Evolutionary conservation across 805 yeast genomes (phyloP).

Genomic region (Wickerhamiella shivajii): DNA sequence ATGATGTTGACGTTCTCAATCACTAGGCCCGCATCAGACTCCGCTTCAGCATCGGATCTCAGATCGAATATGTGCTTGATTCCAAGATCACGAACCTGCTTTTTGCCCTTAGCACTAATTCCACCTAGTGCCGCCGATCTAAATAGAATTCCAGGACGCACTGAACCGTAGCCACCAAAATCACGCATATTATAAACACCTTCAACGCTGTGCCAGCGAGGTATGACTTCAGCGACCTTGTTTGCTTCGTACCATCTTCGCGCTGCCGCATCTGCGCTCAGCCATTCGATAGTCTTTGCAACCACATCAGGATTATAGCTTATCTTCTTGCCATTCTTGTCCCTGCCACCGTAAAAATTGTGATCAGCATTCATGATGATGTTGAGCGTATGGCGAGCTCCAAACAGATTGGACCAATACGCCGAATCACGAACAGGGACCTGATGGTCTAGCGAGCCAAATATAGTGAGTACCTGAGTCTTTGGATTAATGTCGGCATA

Average conservation of each 20-base stretch:
- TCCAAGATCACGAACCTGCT: constrained; percentile 29
- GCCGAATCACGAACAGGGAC: constrained; percentile 54
- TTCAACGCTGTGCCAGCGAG: constrained; percentile 49
- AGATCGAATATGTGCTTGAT: constrained; percentile 51
- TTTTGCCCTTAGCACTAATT: constrained; percentile 38
- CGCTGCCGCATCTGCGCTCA: constrained; percentile 32
- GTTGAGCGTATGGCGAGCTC: constrained; percentile 41
- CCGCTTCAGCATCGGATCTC: constrained; percentile 45
- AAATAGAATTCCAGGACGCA: constrained; percentile 39
- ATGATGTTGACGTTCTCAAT: constrained; percentile 33
- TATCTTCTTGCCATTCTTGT: constrained; percentile 22
- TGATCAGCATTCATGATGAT: constrained; percentile 65
- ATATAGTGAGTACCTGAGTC: constrained; percentile 47
- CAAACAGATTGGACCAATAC: constrained; percentile 41
- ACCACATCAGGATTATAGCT: constrained; percentile 47
- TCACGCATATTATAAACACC: constrained; percentile 68
- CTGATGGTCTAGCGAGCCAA: constrained; percentile 53
- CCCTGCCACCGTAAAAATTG: constrained; percentile 56
- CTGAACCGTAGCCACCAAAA: constrained; percentile 54
- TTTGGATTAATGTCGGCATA: constrained; percentile 18
- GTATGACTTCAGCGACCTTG: constrained; percentile 27
- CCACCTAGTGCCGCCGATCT: constrained; percentile 49
- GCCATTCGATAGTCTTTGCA: constrained; percentile 34
- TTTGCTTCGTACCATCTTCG: constrained; percentile 33
- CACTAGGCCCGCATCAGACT: constrained; percentile 30